Conservation (phyloP, 1,284 basidiomycete species). For the Cutaneotrichosporon sp. region DNA sequence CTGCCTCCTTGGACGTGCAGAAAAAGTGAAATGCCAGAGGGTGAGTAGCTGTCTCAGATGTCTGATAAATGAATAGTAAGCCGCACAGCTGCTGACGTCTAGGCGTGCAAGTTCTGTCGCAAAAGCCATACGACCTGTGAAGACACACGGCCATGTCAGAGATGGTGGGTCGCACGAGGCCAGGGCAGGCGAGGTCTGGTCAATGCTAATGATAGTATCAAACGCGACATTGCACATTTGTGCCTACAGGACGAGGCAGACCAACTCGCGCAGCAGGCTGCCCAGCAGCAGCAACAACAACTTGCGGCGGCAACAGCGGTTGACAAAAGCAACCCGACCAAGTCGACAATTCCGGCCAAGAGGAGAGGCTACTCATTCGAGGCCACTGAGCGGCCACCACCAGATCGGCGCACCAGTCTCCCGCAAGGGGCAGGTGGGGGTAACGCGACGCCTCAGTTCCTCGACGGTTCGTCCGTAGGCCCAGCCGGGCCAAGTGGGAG, state of each 20-base stretch:
- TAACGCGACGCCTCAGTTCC: background rate
- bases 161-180: conserved; percentile 18
- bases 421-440: background rate
- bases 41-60: conserved; percentile 10
- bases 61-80: background rate
- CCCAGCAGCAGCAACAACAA: conserved; percentile 24
- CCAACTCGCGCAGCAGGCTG: conserved; percentile 24
- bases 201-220: conserved; percentile 17
- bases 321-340: conserved; percentile 1
- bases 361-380: conserved; percentile 16
- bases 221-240: conserved; percentile 27
- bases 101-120: conserved; percentile 30
- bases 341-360: conserved; percentile 19
- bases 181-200: background rate
- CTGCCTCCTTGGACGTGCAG: conserved; percentile 12
- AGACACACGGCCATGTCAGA: conserved; percentile 26
- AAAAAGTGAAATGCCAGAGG: conserved; percentile 28
- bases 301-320: conserved; percentile 13
- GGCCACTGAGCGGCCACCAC: background rate
- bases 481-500: background rate
- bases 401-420: conserved; percentile 8
- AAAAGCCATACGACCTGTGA: conserved; percentile 28
- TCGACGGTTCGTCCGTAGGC: background rate
- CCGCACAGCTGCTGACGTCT: conserved; percentile 6
- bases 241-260: conserved; percentile 26